These are phyloP conservation scores for Cyclotella sp. DNA, from an alignment of 108 stramenopile species.

Conservation along the genomic window DNA sequence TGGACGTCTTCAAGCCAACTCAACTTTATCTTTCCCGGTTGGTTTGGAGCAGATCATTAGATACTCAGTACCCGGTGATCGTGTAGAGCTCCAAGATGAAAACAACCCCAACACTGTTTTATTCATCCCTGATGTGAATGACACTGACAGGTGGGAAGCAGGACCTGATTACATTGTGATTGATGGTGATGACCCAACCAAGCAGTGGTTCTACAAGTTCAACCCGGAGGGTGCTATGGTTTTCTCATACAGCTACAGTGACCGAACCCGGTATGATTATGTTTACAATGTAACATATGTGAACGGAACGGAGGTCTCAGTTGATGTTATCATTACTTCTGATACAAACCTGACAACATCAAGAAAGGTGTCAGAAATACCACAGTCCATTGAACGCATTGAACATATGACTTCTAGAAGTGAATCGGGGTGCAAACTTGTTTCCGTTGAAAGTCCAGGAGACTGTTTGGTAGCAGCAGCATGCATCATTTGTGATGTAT, in stretches of 20 bases:
- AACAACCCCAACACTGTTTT: constrained; percentile 24
- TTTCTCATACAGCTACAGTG: constrained; percentile 27
- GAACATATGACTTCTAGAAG: not conserved
- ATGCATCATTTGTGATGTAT: constrained; percentile 16
- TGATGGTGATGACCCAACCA: constrained; percentile 6
- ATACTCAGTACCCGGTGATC: constrained; percentile 27
- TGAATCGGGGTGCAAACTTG: not conserved
- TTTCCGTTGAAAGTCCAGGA: constrained; percentile 12
- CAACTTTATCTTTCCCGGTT: constrained; percentile 31
- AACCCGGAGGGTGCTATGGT: constrained; percentile 5
- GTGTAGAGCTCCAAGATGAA: constrained; percentile 30
- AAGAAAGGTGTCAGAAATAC: constrained; percentile 19
- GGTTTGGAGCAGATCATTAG: constrained; percentile 26
- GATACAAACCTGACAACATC: constrained; percentile 28
- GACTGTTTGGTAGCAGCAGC: constrained; percentile 14
- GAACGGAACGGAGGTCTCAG: constrained; percentile 27
- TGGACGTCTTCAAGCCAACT: constrained; percentile 33
- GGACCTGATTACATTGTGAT: constrained; percentile 35
- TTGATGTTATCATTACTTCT: constrained; percentile 31
- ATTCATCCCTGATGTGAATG: constrained; percentile 21
- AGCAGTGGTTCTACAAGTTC: constrained; percentile 42
- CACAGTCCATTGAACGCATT: constrained; percentile 22
- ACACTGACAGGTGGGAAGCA: constrained; percentile 28
- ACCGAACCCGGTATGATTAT: constrained; percentile 30
- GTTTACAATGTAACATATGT: constrained; percentile 20